Evolutionary conservation across 2,329 filamentous ascomycete species (phyloP), one percentile per base, ranked within the genome.

Genomic region (Hysterium pulicare): DNA sequence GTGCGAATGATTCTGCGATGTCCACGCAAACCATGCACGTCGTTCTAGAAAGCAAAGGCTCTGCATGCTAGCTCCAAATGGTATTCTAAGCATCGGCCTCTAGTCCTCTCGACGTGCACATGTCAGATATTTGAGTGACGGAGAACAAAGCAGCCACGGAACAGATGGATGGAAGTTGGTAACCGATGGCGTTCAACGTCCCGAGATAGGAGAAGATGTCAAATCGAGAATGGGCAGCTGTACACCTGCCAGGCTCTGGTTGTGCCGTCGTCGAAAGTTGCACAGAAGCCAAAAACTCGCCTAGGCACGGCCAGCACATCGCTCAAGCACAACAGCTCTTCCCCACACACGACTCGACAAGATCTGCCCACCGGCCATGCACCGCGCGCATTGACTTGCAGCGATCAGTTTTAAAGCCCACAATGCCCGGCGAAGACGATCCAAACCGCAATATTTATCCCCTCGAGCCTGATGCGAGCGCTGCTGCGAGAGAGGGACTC

Each of bases 321-420:
- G 42, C 42, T 46, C 53, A 54, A 55, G 53, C 16, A 13, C 23
- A 58, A 55, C 59, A 61, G 59, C 38, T 55, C 61, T 61, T 26
- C 9, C 56, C 60, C 54, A 57, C 56, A 53, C 55, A 58, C 54
- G 51, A 53, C 55, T 56, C 54, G 50, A 59, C 56, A 41, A 53
- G 50, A 53, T 50, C n/a, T 51, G 57, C 54, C 56, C 58, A 58
- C 55, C 57, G 55, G 47, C 48, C 50, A 64, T 66, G 62, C 22
- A 36, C 37, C 21, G 33, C 40, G 31, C 31, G 40, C 63, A 66
- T 58, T 60, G 58, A 61, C 55, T 53, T 62, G 60, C 50, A 62
- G 59, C 58, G n/a, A n/a, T n/a, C n/a, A n/a, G n/a, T n/a, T n/a
- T 56, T 57, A 57, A 47, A 48, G 34, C 41, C 49, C 54, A 65